A percentile compares a stretch with the other conserved stretches of the same genome.
These are phyloP conservation scores for Neofusicoccum sp. DNA, from an alignment of 2,329 filamentous ascomycete genomes.

Conservation along the genomic window DNA sequence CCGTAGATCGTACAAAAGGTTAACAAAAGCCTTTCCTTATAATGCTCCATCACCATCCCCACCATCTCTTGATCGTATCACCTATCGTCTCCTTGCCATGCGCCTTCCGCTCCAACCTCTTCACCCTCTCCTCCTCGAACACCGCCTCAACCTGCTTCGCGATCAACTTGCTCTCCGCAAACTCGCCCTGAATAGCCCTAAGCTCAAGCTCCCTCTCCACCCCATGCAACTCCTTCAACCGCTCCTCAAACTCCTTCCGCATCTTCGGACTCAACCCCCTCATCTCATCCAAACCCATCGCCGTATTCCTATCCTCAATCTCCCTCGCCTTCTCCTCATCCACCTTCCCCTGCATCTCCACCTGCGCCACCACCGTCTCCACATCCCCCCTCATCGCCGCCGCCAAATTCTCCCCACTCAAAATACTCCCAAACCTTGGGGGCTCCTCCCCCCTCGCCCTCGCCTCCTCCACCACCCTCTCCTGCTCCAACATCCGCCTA, in stretches of 20 bases:
- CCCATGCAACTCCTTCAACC: slow-evolving; percentile 32
- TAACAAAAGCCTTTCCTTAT: background rate
- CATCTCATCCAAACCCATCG: slow-evolving; percentile 30
- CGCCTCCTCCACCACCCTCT: slow-evolving; percentile 71
- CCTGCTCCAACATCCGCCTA: slow-evolving; percentile 82
- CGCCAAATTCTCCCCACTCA: slow-evolving; percentile 34
- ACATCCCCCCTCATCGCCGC: slow-evolving; percentile 11
- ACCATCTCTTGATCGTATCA: slow-evolving; percentile 37
- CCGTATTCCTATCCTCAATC: slow-evolving; percentile 36
- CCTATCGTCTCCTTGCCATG: slow-evolving; percentile 41
- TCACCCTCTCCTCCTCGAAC: slow-evolving; percentile 18
- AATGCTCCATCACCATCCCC: slow-evolving; percentile 12
- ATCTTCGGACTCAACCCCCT: slow-evolving; percentile 33
- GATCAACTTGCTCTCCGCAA: slow-evolving; percentile 31
- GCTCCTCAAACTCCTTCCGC: slow-evolving; percentile 36
- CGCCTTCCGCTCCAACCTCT: slow-evolving; percentile 24
- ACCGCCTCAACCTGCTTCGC: slow-evolving; percentile 36
- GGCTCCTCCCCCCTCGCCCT: slow-evolving; percentile 57
- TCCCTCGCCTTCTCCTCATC: slow-evolving; percentile 27
- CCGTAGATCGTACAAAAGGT: background rate
- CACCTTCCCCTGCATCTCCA: background rate
- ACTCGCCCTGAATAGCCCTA: slow-evolving; percentile 37
- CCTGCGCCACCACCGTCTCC: background rate
- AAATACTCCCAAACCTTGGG: slow-evolving; percentile 62
- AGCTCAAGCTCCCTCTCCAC: slow-evolving; percentile 39